Evolutionary conservation across 225 moss, liverwort and hornwort genomes (phyloP), one percentile per base, ranked within the genome.

Genomic region (Lunularia cruciata): DNA sequence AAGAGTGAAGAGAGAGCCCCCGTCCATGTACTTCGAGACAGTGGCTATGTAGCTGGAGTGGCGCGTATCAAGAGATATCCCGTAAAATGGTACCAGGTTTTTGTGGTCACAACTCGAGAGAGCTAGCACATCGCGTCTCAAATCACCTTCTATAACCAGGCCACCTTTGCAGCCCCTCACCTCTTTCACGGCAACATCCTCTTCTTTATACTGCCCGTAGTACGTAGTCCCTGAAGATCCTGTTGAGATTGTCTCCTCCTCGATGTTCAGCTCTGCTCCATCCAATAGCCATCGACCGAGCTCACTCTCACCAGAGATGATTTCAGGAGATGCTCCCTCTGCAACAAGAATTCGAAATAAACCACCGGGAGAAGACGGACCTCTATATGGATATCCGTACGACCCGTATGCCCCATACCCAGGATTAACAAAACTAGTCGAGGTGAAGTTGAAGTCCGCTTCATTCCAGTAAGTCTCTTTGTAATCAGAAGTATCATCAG

Each of bases 381-480:
- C 65, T 13, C 65, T 26, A 32, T 47, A 65, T 0, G 47, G 65
- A 12, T 65, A 65, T 6, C 65, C 65, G n/a, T 46, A 34, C 5
- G 65, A 65, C 2, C 65, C 47, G 47, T 65, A 65, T 0, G 47
- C 25, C 0, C 45, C 65, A 27, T 65, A 65, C 1, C 70, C 70
- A 3, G 57, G 42, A 19, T 76, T 69, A 9, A 69, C 72, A 25
- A 76, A 76, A 27, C 80, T 80, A 0, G 80, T 81, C 0, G 76
- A 81, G 0, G 80, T 81, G 45, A 81, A 81, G 43, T 81, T 81
- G 14, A 81, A 76, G 22, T 81, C 80, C 0, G 76, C 72, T 64
- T 81, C 80, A 16, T 76, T 76, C 76, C 76, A 81, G 12, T 72
- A 81, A 28, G 51, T 76, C 10, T 73, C 80, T 15, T 76, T 76